Conservation (phyloP, 2,329 filamentous ascomycete genomes). For the Colletotrichum tanaceti region DNA sequence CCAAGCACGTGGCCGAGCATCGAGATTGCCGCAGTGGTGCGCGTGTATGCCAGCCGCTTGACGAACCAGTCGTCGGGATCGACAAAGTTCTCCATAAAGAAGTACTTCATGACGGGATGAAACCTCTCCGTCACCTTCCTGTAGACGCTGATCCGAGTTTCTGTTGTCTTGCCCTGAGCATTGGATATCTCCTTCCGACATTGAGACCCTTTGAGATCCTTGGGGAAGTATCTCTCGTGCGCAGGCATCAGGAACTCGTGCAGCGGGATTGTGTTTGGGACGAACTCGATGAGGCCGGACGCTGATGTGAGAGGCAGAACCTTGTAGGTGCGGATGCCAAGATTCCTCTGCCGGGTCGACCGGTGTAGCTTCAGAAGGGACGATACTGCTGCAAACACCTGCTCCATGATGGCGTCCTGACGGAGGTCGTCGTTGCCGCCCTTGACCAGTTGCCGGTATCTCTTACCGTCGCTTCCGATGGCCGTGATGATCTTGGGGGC, state of each 20-base stretch:
- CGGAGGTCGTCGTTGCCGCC: slow-evolving; percentile 95
- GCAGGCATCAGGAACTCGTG: slow-evolving; percentile 93
- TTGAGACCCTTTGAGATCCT: slow-evolving; percentile 78
- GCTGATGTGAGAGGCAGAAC: slow-evolving; percentile 87
- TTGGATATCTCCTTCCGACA: slow-evolving; percentile 84
- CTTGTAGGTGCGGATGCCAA: slow-evolving; percentile 96
- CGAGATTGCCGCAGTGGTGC: slow-evolving; percentile 93
- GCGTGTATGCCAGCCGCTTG: slow-evolving; percentile 88
- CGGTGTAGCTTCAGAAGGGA: slow-evolving; percentile 88
- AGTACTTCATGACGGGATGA: slow-evolving; percentile 93
- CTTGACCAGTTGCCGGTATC: slow-evolving; percentile 93
- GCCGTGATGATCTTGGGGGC: slow-evolving; percentile 93
- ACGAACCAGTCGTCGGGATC: slow-evolving; percentile 97
- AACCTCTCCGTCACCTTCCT: slow-evolving; percentile 83
- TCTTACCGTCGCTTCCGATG: slow-evolving; percentile 78
- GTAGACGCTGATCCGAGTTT: slow-evolving; percentile 79
- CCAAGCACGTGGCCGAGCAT: slow-evolving; percentile 95
- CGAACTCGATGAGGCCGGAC: slow-evolving; percentile 96
- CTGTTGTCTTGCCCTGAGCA: slow-evolving; percentile 76
- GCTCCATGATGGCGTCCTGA: slow-evolving; percentile 99
- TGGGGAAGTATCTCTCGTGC: slow-evolving; percentile 86
- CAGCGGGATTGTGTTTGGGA: slow-evolving; percentile 90
- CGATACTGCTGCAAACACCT: slow-evolving; percentile 97
- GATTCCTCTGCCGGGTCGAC: slow-evolving; percentile 84
- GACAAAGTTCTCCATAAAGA: slow-evolving; percentile 94